Evolutionary conservation across 805 yeast species (phyloP), one percentile per base, ranked within the genome.

Genomic region (Yueomyces sinensis): DNA sequence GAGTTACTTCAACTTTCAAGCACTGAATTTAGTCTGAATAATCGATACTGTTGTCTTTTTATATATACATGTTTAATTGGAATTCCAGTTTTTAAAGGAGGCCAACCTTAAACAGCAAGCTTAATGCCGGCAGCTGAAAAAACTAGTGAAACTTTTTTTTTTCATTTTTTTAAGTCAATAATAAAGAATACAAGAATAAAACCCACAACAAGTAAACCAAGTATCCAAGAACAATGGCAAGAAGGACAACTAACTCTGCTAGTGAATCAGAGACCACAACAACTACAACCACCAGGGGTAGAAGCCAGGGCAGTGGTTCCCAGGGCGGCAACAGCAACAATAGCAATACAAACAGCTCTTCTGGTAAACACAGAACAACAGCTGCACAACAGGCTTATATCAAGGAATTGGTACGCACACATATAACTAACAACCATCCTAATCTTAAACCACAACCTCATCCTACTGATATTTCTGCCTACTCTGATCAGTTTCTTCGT

Each of bases 401-500:
- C 44, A 81, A 75, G 38, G 80, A 76, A 41, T 70, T 68, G 31
- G 59, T 77, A 4, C 64, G 72, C n/a, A 73, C 72, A 39, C 83
- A 81, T 52, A 73, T 81, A 29, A 69, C 79, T 43, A 71, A 81
- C 17, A 81, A 81, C 46, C 87, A 86, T 3, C 87, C 87, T 1
- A 61, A 68, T 29, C 77, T 76, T 42, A 49, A 49, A 23, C 66
- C 68, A 0, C 56, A 58, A 9, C 55, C 62, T 1, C 71, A 74
- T 36, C 80, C 86, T 1, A 47, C 82, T 38, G 91, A 86, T 54
- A 84, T 87, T 47, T 72, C 67, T 29, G 54, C 67, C 1, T 67
- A 81, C 39, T 72, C 83, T 3, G 71, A 71, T 30, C 67, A 63
- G 0, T 66, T 75, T n/a, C 62, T 89, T 33, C 68, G 91, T 37